phyloP scores from a whole-genome alignment of 768 basidiomycete species.

The Pulveroboletus sp. region DNA sequence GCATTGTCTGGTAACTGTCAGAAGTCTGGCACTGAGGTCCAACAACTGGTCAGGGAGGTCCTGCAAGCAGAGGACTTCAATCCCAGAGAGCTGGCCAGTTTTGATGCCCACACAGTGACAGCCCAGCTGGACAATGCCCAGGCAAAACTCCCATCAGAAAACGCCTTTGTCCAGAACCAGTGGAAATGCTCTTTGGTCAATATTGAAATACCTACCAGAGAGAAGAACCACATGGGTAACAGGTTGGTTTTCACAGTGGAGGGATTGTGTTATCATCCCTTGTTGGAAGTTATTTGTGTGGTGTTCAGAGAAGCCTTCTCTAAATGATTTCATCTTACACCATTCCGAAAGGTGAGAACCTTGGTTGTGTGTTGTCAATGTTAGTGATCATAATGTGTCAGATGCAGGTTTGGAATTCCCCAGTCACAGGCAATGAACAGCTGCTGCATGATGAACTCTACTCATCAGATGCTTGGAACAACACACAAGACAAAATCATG shows the following conservation, averaged over 20 bases:
- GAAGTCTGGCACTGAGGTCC: not conserved
- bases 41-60: not conserved
- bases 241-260: not conserved
- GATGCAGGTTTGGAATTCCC: too few relatives aligned
- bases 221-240: too few relatives aligned
- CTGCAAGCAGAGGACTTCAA: not conserved
- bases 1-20: not conserved
- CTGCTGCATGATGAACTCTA: too few relatives aligned
- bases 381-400: too few relatives aligned
- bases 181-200: not conserved
- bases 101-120: not conserved
- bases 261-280: not conserved
- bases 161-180: not conserved
- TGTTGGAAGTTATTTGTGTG: not conserved
- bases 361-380: too few relatives aligned
- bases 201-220: not conserved
- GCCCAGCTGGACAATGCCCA: not conserved
- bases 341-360: too few relatives aligned
- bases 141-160: not conserved
- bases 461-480: too few relatives aligned
- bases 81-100: too few relatives aligned
- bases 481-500: too few relatives aligned
- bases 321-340: too few relatives aligned
- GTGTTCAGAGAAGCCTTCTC: not conserved
- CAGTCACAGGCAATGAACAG: too few relatives aligned